Conservation (phyloP, 805 yeast species). For the Wickerhamomyces bovis region DNA sequence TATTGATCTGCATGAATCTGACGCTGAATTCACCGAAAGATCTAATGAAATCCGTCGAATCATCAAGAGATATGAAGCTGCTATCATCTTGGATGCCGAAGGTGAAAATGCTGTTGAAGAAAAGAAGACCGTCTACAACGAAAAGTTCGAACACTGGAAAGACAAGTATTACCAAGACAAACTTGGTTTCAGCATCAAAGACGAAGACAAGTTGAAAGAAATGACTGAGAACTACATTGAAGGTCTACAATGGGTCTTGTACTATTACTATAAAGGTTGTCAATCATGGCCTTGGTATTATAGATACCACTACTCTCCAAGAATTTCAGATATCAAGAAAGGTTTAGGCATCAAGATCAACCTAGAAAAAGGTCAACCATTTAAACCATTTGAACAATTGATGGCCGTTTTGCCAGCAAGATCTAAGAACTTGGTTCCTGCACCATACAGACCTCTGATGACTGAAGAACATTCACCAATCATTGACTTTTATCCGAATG, state of each 20-base stretch:
- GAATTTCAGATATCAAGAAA: constrained; percentile 76
- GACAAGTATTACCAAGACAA: constrained; percentile 80
- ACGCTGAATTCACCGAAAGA: constrained; percentile 56
- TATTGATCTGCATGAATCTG: constrained; percentile 57
- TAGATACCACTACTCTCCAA: constrained; percentile 86
- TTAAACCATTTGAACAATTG: constrained; percentile 89
- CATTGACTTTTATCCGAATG: constrained; percentile 85
- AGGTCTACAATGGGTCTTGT: constrained; percentile 95
- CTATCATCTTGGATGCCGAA: constrained; percentile 48
- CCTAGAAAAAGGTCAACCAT: constrained; percentile 72
- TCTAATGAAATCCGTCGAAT: constrained; percentile 43
- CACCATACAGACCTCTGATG: constrained; percentile 75
- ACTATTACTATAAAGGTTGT: constrained; percentile 84
- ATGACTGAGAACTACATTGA: constrained; percentile 79
- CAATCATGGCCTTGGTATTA: constrained; percentile 97
- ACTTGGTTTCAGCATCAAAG: constrained; percentile 55
- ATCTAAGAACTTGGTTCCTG: constrained; percentile 74
- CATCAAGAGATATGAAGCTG: constrained; percentile 60
- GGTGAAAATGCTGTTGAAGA: constrained; percentile 43
- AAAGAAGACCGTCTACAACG: constrained; percentile 60
- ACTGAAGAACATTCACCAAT: constrained; percentile 82
- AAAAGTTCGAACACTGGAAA: constrained; percentile 78
- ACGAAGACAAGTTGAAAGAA: constrained; percentile 52
- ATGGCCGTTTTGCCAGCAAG: constrained; percentile 97
- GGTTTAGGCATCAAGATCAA: constrained; percentile 62